Percentiles rank a stretch among this genome's conserved stretches.
phyloP scores from a whole-genome alignment of 768 basidiomycete genomes.

The Suillus ampliporus region DNA sequence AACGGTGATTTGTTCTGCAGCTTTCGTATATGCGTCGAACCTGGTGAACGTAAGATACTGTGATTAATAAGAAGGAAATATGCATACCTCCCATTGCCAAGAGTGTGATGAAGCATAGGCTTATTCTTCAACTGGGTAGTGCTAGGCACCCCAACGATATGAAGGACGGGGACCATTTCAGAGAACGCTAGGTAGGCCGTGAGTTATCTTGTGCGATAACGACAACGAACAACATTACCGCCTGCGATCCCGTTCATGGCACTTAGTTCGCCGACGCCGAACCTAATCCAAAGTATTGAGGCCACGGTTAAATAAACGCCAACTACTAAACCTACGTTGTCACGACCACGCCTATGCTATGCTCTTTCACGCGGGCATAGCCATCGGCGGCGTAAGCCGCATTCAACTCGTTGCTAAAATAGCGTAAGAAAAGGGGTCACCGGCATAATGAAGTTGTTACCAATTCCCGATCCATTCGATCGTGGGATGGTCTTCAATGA shows the following conservation, averaged over 20 bases:
- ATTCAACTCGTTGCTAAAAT: slow-evolving; percentile 77
- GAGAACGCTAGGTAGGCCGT: slow-evolving; percentile 59
- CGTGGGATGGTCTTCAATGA: slow-evolving; percentile 76
- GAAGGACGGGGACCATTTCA: slow-evolving; percentile 90
- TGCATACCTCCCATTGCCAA: slow-evolving; percentile 76
- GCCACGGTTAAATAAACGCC: slow-evolving; percentile 4
- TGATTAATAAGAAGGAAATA: background rate
- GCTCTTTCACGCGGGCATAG: slow-evolving; percentile 86
- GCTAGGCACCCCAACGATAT: slow-evolving; percentile 84
- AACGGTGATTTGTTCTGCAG: slow-evolving; percentile 75
- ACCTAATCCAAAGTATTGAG: slow-evolving; percentile 45
- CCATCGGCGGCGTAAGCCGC: slow-evolving; percentile 93
- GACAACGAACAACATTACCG: slow-evolving; percentile 40
- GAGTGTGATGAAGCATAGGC: slow-evolving; percentile 86
- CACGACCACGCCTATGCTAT: slow-evolving; percentile 69
- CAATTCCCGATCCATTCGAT: slow-evolving; percentile 91
- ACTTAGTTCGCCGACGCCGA: slow-evolving; percentile 93
- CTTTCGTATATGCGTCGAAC: slow-evolving; percentile 81
- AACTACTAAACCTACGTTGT: slow-evolving; percentile 66
- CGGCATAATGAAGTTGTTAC: slow-evolving; percentile 38
- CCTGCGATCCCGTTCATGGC: slow-evolving; percentile 87
- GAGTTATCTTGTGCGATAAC: background rate
- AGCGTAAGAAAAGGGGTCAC: slow-evolving; percentile 4
- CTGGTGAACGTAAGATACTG: slow-evolving; percentile 38
- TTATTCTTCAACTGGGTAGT: slow-evolving; percentile 72